Percentiles rank a stretch among this genome's conserved stretches.
Conservation (phyloP, 257 asterid species). For the Rauvolfia tetraphylla region DNA sequence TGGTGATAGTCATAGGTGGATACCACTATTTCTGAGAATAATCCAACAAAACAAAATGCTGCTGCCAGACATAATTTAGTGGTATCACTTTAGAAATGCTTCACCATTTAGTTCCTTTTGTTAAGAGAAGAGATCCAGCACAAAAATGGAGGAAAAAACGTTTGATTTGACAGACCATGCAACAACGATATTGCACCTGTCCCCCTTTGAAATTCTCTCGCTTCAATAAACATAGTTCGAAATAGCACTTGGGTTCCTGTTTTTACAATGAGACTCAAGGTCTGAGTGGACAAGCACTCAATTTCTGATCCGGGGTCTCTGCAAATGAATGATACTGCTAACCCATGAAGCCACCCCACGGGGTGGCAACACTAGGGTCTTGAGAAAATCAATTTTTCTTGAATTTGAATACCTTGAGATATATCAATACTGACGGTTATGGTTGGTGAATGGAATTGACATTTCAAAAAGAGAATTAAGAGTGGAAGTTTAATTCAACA, state of each 20-base stretch:
- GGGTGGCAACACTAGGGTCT: too few species aligned
- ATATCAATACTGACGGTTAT: not conserved
- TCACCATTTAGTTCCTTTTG: not conserved
- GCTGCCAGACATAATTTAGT: not conserved
- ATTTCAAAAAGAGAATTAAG: not conserved
- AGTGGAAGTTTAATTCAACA: not conserved
- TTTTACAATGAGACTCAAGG: not conserved
- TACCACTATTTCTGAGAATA: not conserved
- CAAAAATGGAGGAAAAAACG: not conserved
- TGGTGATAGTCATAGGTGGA: not conserved
- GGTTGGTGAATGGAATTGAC: not conserved
- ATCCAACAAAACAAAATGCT: not conserved
- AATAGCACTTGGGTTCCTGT: not conserved
- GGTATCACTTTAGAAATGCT: not conserved
- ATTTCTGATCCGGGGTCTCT: too few species aligned
- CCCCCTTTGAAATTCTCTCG: not conserved
- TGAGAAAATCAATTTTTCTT: not conserved
- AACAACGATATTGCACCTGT: not conserved
- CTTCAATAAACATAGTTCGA: not conserved
- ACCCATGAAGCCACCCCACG: too few species aligned
- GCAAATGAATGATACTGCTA: too few species aligned
- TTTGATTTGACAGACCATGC: not conserved
- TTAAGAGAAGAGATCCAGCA: too few species aligned
- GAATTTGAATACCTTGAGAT: not conserved
- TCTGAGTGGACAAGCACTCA: not conserved